A percentile compares a stretch with the other conserved stretches of the same genome.
Evolutionary conservation across 2,329 filamentous ascomycete species (phyloP).

Genomic region (Knufia fluminis): DNA sequence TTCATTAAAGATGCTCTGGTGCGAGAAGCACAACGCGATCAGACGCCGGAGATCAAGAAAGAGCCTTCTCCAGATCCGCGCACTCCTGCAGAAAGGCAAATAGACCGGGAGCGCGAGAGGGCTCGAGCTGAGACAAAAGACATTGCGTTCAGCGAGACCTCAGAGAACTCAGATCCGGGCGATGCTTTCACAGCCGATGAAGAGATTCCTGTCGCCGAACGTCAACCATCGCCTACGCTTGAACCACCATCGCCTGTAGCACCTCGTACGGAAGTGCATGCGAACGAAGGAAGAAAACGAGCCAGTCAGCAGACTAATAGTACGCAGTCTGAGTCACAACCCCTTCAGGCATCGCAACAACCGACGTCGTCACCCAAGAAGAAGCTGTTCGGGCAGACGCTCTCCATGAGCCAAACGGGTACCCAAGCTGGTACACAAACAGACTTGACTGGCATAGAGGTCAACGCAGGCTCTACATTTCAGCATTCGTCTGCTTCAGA

Average conservation of each 20-base stretch:
- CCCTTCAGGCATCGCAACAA: not conserved
- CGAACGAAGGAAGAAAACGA: constrained; percentile 8
- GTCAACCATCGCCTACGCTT: not conserved
- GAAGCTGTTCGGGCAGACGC: constrained; percentile 4
- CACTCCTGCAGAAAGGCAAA: constrained; percentile 8
- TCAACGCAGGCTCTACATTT: not conserved
- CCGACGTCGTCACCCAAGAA: constrained; percentile 1
- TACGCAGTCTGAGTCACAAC: constrained; percentile 7
- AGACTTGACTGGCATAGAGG: not conserved
- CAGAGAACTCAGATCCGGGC: not conserved
- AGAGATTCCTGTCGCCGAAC: not conserved
- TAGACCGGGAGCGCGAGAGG: constrained; percentile 3
- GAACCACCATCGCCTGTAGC: not conserved
- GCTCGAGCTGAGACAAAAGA: not conserved
- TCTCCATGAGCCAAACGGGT: not conserved
- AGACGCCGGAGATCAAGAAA: constrained; percentile 1
- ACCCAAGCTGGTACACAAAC: not conserved
- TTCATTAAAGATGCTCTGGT: not conserved
- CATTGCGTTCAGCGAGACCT: not conserved
- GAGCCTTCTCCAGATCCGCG: constrained; percentile 5
- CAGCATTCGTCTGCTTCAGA: not conserved
- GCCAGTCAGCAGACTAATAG: constrained; percentile 4
- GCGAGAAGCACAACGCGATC: not conserved
- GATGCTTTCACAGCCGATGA: not conserved
- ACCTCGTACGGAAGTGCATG: not conserved